Conservation (phyloP, 139 green algal species). For the Tetradesmus lagerheimii region DNA sequence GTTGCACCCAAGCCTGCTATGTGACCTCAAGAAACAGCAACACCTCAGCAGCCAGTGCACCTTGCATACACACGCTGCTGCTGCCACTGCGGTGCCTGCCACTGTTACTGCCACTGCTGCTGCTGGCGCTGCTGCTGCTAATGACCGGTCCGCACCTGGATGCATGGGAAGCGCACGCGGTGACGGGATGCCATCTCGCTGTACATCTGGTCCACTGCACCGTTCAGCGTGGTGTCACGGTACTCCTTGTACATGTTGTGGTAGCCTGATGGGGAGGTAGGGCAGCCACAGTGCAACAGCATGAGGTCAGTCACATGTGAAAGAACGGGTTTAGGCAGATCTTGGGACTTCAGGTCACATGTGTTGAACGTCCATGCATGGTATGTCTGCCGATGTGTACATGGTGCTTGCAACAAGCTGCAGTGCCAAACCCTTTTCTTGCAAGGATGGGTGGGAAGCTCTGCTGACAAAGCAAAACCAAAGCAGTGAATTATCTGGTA, state of each 20-base stretch:
- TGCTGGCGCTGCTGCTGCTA: slow-evolving; percentile 12
- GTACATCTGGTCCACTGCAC: slow-evolving; percentile 96
- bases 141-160: slow-evolving; percentile 59
- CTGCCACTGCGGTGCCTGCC: too few species aligned
- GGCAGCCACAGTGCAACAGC: background rate
- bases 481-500: slow-evolving; percentile 85
- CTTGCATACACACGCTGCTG: too few species aligned
- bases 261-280: too few species aligned
- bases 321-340: too few species aligned
- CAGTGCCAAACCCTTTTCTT: too few species aligned
- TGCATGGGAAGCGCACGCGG: slow-evolving; percentile 83
- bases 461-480: background rate
- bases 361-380: background rate
- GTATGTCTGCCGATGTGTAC: background rate
- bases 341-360: background rate
- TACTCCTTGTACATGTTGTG: slow-evolving; percentile 86
- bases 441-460: too few species aligned
- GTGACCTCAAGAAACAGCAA: too few species aligned
- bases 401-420: background rate
- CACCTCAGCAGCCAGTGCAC: too few species aligned
- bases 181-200: slow-evolving; percentile 98
- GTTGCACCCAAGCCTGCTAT: too few species aligned
- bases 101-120: background rate
- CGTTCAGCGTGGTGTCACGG: slow-evolving; percentile 98
- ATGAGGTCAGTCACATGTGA: background rate